phyloP scores from a whole-genome alignment of 306 rosid genomes.

The Ammopiptanthus mongolicus region DNA sequence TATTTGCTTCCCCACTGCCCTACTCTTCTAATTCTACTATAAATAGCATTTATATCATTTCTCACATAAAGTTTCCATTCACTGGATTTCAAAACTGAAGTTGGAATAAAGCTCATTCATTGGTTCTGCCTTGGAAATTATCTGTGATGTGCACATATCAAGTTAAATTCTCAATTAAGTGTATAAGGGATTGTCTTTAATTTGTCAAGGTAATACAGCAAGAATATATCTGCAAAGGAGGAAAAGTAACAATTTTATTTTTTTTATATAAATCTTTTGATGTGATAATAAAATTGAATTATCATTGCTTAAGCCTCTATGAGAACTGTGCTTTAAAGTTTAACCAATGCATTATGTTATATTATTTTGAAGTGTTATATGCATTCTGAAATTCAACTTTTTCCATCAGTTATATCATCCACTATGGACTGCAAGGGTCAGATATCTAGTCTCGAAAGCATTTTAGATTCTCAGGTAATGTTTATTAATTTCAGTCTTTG shows the following conservation, averaged over 20 bases:
- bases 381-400: neutral
- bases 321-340: neutral
- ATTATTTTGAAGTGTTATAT: neutral
- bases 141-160: neutral
- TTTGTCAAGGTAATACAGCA: neutral
- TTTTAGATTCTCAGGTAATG: slow-evolving; percentile 58
- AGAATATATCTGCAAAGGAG: neutral
- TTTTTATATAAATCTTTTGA: neutral
- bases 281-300: neutral
- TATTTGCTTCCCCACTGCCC: neutral
- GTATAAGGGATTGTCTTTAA: neutral
- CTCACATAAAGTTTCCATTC: neutral
- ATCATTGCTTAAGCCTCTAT: neutral
- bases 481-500: neutral
- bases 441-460: slow-evolving; percentile 54
- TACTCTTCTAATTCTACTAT: neutral
- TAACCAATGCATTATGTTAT: neutral
- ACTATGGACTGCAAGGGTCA: slow-evolving; percentile 50
- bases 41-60: neutral
- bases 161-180: neutral
- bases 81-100: neutral
- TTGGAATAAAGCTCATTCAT: neutral
- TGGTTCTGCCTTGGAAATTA: neutral
- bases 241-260: neutral
- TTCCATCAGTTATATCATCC: slow-evolving; percentile 52